Base-by-base conservation (phyloP, 2,329 filamentous ascomycete species). In the Acrocalymma vagum region DNA sequence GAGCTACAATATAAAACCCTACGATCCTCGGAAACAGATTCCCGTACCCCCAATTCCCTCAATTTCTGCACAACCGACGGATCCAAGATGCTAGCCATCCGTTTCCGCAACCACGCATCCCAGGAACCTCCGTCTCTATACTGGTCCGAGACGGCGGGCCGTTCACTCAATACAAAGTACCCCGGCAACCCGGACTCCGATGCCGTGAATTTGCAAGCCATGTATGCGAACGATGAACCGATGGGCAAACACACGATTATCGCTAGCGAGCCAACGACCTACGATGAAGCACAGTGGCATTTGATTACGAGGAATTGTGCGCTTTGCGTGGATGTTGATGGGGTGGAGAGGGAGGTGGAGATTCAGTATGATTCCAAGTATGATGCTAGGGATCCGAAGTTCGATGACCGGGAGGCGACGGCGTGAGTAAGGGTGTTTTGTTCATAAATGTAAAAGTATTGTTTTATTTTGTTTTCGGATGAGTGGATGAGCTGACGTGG, bases 11-110 rank as follows among this genome's bases (percentile, higher is more conserved):
- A 72, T 15, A 36, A 57, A 5, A 62, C 61, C 1, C 63, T 78
- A 1, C 75, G 74, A 2, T 25, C 45, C 3, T 60, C 67, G 11
- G 60, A 62, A 5, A 63, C 65, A 4, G n/a, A n/a, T n/a, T n/a
- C n/a, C n/a, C n/a, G n/a, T n/a, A n/a, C n/a, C n/a, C 76, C 78
- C 2, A 80, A 77, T 44, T 75, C 72, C 24, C 67, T 81, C 18
- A 82, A 82, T 40, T 71, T 82, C 43, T 77, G 73, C 49, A 69
- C 72, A 5, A 80, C 78, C 1, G 78, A 81, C 43, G 78, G 79
- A 15, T 52, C 57, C 1, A 72, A 72, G 32, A 62, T 82, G 16
- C 64, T 81, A 9, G 76, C 78, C 2, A 75, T 74, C 30, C 74
- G 78, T 9, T 80, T 79, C 58, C 71, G 79, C 4, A 81, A 81